Evolutionary conservation across 2,329 filamentous ascomycete genomes (phyloP), one percentile per base, ranked within the genome.

Genomic region (Fusarium citri): DNA sequence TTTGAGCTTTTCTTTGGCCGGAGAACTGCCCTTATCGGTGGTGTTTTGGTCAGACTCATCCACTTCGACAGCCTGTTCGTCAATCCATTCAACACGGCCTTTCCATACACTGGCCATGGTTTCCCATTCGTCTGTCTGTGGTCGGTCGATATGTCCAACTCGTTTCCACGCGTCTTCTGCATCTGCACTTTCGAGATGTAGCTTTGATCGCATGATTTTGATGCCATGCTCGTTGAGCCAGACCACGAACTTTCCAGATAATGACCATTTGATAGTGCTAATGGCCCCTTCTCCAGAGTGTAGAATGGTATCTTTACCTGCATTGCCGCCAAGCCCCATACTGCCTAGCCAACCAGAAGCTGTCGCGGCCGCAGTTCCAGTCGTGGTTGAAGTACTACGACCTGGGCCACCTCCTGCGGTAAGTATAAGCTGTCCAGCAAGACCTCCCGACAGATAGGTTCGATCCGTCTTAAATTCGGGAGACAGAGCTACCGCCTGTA

Each of bases 201-300:
- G 77, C 77, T 96, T 93, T 7, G 94, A 94, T 40, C 96, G 89
- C 94, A 98, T 98, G 65, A 99, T 96, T 79, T 98, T 98, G 78
- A 98, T 97, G 6, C 96, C 96, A 75, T 97, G 92, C 80, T 99
- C 96, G 76, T 98, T 99, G 42, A 97, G 87, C 96, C 96, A 99
- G 0, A 91, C 93, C 2, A 98, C 92, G 76, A 94, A 98, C 80
- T 92, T 96, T 1, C 96, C 95, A 0, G 94, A 95, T 42, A 95
- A 79, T 0, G 95, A 98, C 94, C 95, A 99, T 79, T 97, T 95
- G 76, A 99, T 96, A 6, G 91, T 92, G 77, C 89, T 95, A 68
- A 99, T 96, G 4, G 90, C 89, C 6, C 96, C 96, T 81, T 99
- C 97, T 4, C 96, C 96, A 10, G 92, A 94, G 77, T 99, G 96